These are phyloP conservation scores for Chaetomium olivaceum DNA, from an alignment of 2,329 filamentous ascomycete genomes.

Conservation along the genomic window DNA sequence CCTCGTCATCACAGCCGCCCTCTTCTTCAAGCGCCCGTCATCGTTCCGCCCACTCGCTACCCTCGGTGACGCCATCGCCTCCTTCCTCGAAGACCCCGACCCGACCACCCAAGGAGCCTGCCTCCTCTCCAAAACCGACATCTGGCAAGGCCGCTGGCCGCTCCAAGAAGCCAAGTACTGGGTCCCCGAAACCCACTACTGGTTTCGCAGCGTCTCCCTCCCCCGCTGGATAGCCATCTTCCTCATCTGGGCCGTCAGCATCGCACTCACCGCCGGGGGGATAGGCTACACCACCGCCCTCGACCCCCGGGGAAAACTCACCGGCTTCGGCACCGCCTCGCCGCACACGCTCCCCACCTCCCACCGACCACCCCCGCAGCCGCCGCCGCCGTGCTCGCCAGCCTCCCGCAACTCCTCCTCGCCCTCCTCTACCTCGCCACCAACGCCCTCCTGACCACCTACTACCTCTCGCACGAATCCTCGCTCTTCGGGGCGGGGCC, in stretches of 20 bases:
- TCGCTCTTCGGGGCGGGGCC: slow-evolving; percentile 44
- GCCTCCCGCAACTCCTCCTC: slow-evolving; percentile 52
- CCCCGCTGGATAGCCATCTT: slow-evolving; percentile 46
- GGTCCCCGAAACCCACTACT: slow-evolving; percentile 44
- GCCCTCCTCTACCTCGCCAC: slow-evolving; percentile 49
- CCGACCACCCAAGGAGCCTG: slow-evolving; percentile 46
- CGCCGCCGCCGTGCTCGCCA: slow-evolving; percentile 43
- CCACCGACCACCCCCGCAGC: slow-evolving; percentile 26
- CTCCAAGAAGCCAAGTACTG: slow-evolving; percentile 46
- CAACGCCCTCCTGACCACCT: slow-evolving; percentile 50
- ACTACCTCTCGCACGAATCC: slow-evolving; percentile 53
- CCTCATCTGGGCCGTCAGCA: slow-evolving; percentile 43
- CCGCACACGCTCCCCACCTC: slow-evolving; percentile 38
- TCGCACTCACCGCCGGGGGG: slow-evolving; percentile 42
- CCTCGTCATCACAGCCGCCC: slow-evolving; percentile 38
- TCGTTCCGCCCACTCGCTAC: slow-evolving; percentile 49
- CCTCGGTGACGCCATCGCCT: slow-evolving; percentile 53
- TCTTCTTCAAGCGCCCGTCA: slow-evolving; percentile 36
- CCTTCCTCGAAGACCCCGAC: slow-evolving; percentile 51
- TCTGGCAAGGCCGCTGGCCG: slow-evolving; percentile 46
- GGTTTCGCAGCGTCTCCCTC: slow-evolving; percentile 47
- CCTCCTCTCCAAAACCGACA: slow-evolving; percentile 50
- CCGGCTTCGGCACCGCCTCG: slow-evolving; percentile 43
- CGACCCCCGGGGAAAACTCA: slow-evolving; percentile 38
- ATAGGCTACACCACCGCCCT: slow-evolving; percentile 42